These are phyloP conservation scores for Hypoxylon sp. DNA, from an alignment of 2,329 filamentous ascomycete genomes.

Conservation along the genomic window DNA sequence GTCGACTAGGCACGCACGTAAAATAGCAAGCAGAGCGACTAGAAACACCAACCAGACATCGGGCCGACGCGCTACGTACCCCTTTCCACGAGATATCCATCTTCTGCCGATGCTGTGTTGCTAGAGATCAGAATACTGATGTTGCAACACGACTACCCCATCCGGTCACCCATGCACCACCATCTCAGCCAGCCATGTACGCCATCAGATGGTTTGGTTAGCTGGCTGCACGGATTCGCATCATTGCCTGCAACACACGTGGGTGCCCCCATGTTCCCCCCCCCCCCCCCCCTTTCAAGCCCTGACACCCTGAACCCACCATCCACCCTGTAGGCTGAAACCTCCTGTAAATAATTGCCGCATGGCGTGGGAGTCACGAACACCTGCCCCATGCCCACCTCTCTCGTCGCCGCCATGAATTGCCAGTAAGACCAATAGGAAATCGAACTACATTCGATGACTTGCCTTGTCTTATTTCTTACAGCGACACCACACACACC, in stretches of 20 bases:
- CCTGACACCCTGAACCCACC: slow-evolving; percentile 18
- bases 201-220: slow-evolving; percentile 8
- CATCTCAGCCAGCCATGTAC: slow-evolving; percentile 15
- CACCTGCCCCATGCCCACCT: not conserved
- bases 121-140: not conserved
- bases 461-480: slow-evolving; percentile 10
- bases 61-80: not conserved
- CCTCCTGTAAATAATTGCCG: slow-evolving; percentile 33
- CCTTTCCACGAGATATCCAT: not conserved
- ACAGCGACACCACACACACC: not conserved
- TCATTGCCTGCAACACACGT: slow-evolving; percentile 34
- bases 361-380: slow-evolving; percentile 22
- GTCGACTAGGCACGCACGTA: not conserved
- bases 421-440: slow-evolving; percentile 18
- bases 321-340: slow-evolving; percentile 15
- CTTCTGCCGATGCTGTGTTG: not conserved
- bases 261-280: slow-evolving; percentile 29
- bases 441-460: not conserved
- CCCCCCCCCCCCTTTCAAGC: too few relatives aligned
- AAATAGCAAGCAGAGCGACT: not conserved
- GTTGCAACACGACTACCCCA: not conserved
- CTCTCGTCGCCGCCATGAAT: slow-evolving; percentile 2
- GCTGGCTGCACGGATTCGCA: slow-evolving; percentile 28
- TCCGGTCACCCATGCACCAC: slow-evolving; percentile 1
- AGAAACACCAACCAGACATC: not conserved